A percentile compares a stretch with the other conserved stretches of the same genome.
phyloP scores from a whole-genome alignment of 768 basidiomycete genomes.

The Pleurotus platypus region DNA sequence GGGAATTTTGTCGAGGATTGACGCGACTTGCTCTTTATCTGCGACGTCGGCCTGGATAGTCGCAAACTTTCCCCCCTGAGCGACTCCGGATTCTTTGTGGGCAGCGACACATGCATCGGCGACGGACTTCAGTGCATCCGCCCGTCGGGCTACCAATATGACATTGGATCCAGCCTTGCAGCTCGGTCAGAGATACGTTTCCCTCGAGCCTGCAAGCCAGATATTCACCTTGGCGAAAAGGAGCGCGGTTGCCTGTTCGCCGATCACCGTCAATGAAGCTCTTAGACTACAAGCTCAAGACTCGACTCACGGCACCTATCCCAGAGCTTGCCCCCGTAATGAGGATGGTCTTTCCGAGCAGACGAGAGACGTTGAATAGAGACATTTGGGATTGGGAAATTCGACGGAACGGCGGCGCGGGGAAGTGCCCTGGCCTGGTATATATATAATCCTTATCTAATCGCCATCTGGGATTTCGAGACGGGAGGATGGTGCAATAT shows the following conservation, averaged over 20 bases:
- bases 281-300: background rate
- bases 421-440: background rate
- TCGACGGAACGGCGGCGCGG: background rate
- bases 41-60: conserved; percentile 75
- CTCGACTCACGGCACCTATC: conserved; percentile 73
- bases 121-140: conserved; percentile 69
- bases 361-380: conserved; percentile 74
- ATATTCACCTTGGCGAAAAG: conserved; percentile 80
- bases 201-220: too few species aligned
- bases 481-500: background rate
- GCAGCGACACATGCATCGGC: conserved; percentile 63
- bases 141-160: conserved; percentile 78
- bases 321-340: conserved; percentile 89
- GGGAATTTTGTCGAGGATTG: conserved; percentile 71
- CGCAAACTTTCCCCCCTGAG: conserved; percentile 76
- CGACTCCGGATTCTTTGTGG: conserved; percentile 67
- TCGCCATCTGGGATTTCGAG: background rate
- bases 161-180: conserved; percentile 80
- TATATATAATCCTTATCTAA: conserved; percentile 3
- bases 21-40: conserved; percentile 68
- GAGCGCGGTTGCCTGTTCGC: conserved; percentile 71
- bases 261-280: background rate
- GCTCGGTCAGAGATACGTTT: background rate
- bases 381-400: conserved; percentile 46
- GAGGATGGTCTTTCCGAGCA: conserved; percentile 83